phyloP scores from a whole-genome alignment of 2,329 filamentous ascomycete genomes.

The Monosporascus sp. region DNA sequence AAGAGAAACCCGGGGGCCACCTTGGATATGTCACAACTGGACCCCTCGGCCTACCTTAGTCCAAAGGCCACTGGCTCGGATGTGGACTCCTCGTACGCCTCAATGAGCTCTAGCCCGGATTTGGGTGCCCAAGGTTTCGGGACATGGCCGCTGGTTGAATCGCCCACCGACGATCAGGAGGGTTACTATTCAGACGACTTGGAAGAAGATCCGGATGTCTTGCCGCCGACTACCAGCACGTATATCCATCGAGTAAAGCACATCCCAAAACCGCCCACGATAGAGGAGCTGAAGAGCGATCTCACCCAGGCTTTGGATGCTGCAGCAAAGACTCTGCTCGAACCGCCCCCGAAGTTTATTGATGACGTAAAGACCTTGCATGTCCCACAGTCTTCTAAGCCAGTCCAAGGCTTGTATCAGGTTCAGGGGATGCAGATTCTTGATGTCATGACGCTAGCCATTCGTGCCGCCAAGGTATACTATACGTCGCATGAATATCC shows the following conservation, averaged over 20 bases:
- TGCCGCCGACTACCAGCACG: constrained; percentile 95
- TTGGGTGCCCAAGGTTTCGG: constrained; percentile 35
- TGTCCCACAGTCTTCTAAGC: constrained; percentile 20
- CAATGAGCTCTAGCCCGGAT: constrained; percentile 56
- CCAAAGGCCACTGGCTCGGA: constrained; percentile 42
- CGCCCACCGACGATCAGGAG: constrained; percentile 39
- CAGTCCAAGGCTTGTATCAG: constrained; percentile 69
- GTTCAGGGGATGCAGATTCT: constrained; percentile 88
- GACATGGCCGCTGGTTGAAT: constrained; percentile 37
- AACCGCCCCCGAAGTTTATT: constrained; percentile 39
- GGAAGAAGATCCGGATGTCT: constrained; percentile 70
- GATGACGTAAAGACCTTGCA: constrained; percentile 9
- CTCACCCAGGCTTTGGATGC: constrained; percentile 39
- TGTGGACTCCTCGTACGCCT: constrained; percentile 55
- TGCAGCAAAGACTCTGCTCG: constrained; percentile 56
- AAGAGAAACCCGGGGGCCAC: constrained; percentile 58
- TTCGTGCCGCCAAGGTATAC: constrained; percentile 90
- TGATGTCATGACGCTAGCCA: constrained; percentile 91
- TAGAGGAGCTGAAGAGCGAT: constrained; percentile 66
- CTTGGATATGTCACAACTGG: constrained; percentile 52
- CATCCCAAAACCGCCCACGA: constrained; percentile 77
- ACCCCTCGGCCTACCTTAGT: constrained; percentile 34
- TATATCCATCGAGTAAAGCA: constrained; percentile 82
- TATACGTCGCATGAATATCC: constrained; percentile 90
- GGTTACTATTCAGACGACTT: constrained; percentile 54